Percentiles rank a stretch among this genome's conserved stretches.
These are phyloP conservation scores for Colletotrichum theobromicola DNA, from an alignment of 2,329 filamentous ascomycete species.

Conservation along the genomic window DNA sequence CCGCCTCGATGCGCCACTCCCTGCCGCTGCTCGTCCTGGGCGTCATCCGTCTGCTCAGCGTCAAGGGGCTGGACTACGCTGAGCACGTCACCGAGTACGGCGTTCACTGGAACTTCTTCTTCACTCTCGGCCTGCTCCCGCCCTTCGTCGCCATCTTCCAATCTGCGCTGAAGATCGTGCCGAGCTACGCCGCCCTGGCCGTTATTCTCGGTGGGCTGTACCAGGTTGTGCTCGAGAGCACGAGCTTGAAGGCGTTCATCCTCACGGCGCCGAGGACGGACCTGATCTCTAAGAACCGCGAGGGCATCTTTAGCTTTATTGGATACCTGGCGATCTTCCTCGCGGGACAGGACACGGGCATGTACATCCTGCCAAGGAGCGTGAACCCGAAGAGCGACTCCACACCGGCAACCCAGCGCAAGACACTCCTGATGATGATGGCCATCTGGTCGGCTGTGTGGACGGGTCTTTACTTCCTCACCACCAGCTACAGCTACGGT, in stretches of 20 bases:
- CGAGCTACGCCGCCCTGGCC: slow-evolving; percentile 79
- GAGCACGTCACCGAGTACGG: slow-evolving; percentile 98
- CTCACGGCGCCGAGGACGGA: slow-evolving; percentile 80
- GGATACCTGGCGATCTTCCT: slow-evolving; percentile 97
- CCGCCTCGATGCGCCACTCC: slow-evolving; percentile 77
- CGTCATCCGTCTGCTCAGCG: slow-evolving; percentile 79
- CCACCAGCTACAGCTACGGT: slow-evolving; percentile 73
- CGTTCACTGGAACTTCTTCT: slow-evolving; percentile 99
- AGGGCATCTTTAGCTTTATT: slow-evolving; percentile 93
- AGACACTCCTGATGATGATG: slow-evolving; percentile 67
- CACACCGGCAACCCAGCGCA: slow-evolving; percentile 53
- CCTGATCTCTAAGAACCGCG: slow-evolving; percentile 86
- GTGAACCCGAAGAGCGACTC: slow-evolving; percentile 47
- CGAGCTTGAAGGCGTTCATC: slow-evolving; percentile 81
- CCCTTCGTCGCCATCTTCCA: slow-evolving; percentile 89
- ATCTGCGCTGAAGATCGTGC: slow-evolving; percentile 70
- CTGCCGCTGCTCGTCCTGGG: slow-evolving; percentile 83
- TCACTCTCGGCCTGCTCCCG: slow-evolving; percentile 87
- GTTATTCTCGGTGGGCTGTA: slow-evolving; percentile 73
- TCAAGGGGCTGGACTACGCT: slow-evolving; percentile 94
- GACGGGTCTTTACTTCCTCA: slow-evolving; percentile 71
- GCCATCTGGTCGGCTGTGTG: slow-evolving; percentile 70
- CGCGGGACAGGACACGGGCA: slow-evolving; percentile 82
- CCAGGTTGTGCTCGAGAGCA: slow-evolving; percentile 77
- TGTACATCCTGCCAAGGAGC: slow-evolving; percentile 74